Conservation (phyloP, 176 grass and related monocot species). For the Oryza glaberrima region DNA sequence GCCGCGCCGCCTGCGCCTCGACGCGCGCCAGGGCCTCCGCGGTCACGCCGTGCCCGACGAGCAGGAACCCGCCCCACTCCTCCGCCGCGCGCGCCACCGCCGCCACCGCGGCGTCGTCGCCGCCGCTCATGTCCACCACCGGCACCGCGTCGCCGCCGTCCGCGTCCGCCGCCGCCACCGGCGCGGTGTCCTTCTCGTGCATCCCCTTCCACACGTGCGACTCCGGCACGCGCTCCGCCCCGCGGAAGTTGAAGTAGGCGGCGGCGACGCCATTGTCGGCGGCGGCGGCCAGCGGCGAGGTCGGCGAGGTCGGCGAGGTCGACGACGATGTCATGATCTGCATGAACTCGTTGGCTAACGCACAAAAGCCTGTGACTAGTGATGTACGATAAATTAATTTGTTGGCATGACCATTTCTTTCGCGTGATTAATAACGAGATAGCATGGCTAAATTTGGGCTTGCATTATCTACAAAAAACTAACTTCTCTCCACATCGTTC, state of each 20-base stretch:
- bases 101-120: background rate
- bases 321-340: background rate
- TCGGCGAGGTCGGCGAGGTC: background rate
- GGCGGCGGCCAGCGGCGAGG: background rate
- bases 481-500: background rate
- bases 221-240: slow-evolving; percentile 45
- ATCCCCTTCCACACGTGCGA: slow-evolving; percentile 51
- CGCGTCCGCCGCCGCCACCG: background rate
- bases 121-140: slow-evolving; percentile 53
- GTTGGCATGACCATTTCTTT: background rate
- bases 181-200: background rate
- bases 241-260: slow-evolving; percentile 28
- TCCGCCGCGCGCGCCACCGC: slow-evolving; percentile 48
- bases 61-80: slow-evolving; percentile 72
- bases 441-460: background rate
- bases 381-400: background rate
- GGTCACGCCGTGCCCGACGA: slow-evolving; percentile 53
- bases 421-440: background rate
- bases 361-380: background rate
- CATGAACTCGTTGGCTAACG: background rate
- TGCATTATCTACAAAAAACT: background rate
- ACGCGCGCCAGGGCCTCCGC: background rate
- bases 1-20: slow-evolving; percentile 39
- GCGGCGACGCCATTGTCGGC: background rate
- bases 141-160: slow-evolving; percentile 34